Conservation (phyloP, 192 early-diverging fungal species). For the Spizellomyces sp. region DNA sequence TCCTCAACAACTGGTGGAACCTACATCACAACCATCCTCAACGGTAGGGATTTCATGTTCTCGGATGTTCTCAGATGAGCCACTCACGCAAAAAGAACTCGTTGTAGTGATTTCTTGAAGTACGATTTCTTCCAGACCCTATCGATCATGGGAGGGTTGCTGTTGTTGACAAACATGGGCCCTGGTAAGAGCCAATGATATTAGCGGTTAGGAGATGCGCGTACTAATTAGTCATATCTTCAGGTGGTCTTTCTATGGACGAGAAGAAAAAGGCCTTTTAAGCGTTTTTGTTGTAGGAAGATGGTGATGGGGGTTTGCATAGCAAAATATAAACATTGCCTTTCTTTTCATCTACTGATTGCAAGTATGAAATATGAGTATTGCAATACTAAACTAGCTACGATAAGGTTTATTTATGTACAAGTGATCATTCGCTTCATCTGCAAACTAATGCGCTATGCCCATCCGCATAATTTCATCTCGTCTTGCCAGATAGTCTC, state of each 20-base stretch:
- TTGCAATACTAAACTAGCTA: no score
- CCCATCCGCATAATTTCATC: slow-evolving; percentile 4
- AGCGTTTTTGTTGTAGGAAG: background rate
- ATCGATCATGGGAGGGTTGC: slow-evolving; percentile 93
- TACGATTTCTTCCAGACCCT: slow-evolving; percentile 99
- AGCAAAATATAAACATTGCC: no score
- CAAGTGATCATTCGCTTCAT: no score
- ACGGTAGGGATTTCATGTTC: slow-evolving; percentile 37
- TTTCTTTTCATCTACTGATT: no score
- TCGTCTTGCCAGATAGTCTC: slow-evolving; percentile 2
- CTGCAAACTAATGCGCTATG: no score
- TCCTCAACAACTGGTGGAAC: slow-evolving; percentile 97
- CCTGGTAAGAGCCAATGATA: slow-evolving; percentile 35
- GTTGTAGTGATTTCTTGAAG: slow-evolving; percentile 80
- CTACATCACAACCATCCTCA: slow-evolving; percentile 76
- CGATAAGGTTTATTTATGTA: no score
- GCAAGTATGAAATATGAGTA: no score
- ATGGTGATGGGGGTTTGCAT: no score
- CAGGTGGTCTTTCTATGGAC: slow-evolving; percentile 91
- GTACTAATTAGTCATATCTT: slow-evolving; percentile 23
- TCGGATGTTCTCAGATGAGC: background rate
- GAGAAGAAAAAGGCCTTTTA: slow-evolving; percentile 97
- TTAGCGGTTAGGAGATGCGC: background rate
- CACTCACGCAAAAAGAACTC: background rate
- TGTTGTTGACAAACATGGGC: slow-evolving; percentile 89